Evolutionary conservation across 768 basidiomycete genomes (phyloP).

Genomic region (Hysterangium stoloniferum): DNA sequence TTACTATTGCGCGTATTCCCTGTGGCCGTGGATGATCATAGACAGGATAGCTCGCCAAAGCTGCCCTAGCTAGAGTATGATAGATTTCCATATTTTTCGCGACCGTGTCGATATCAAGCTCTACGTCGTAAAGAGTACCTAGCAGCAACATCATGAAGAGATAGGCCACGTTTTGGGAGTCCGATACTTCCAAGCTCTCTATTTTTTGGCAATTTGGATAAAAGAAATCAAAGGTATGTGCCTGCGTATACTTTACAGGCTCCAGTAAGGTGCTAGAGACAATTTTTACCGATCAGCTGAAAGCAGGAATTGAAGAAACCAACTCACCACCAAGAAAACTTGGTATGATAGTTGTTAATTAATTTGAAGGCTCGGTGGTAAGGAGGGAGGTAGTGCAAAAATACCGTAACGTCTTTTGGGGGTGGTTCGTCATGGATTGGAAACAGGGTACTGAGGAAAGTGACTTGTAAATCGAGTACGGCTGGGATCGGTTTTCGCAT

Average conservation of each 20-base stretch:
- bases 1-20: slow-evolving; percentile 7
- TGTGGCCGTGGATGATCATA: not conserved
- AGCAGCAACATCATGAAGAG: slow-evolving; percentile 10
- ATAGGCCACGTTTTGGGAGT: slow-evolving; percentile 1
- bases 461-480: slow-evolving; percentile 1
- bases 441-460: slow-evolving; percentile 1
- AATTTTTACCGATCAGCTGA: not conserved
- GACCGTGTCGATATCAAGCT: slow-evolving; percentile 1
- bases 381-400: slow-evolving; percentile 6
- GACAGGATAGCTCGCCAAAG: slow-evolving; percentile 3
- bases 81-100: slow-evolving; percentile 1
- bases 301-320: not conserved
- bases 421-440: not conserved
- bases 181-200: not conserved
- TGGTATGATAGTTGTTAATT: slow-evolving; percentile 4
- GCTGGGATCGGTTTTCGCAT: slow-evolving; percentile 5
- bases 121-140: slow-evolving; percentile 8
- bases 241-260: not conserved
- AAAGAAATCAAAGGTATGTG: not conserved
- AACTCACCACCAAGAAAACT: slow-evolving; percentile 10
- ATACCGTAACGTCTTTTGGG: not conserved
- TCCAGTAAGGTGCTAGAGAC: slow-evolving; percentile 3
- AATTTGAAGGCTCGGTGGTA: slow-evolving; percentile 6
- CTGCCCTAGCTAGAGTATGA: slow-evolving; percentile 9
- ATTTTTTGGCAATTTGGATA: not conserved